Percentiles rank a stretch among this genome's conserved stretches.
Conservation (phyloP, 2,329 filamentous ascomycete species). For the Neofusicoccum laricinum region DNA sequence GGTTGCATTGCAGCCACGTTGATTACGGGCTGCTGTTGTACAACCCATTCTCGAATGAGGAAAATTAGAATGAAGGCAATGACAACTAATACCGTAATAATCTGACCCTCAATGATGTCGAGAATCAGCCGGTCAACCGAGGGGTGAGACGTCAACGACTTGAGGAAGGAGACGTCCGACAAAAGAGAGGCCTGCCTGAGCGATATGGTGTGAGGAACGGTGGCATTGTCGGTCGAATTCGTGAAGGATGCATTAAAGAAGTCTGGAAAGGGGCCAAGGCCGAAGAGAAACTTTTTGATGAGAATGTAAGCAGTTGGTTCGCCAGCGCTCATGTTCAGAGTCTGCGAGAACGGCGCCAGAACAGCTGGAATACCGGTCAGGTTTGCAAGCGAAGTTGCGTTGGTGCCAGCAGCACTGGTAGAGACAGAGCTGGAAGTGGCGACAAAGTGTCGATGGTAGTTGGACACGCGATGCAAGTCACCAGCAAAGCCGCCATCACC, state of each 20-base stretch:
- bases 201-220: conserved; percentile 18
- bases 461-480: conserved; percentile 32
- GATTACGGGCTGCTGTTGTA: conserved; percentile 92
- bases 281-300: conserved; percentile 42
- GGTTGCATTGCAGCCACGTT: conserved; percentile 60
- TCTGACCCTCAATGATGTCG: conserved; percentile 83
- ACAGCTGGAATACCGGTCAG: conserved; percentile 25
- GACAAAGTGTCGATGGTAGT: conserved; percentile 21
- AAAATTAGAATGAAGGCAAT: conserved; percentile 96
- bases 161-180: conserved; percentile 58
- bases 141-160: conserved; percentile 62
- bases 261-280: conserved; percentile 26
- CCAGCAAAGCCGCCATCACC: conserved; percentile 70
- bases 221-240: conserved; percentile 32
- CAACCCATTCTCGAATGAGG: conserved; percentile 93
- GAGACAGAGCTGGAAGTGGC: conserved; percentile 20
- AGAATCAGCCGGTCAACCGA: conserved; percentile 76
- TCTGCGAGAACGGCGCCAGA: conserved; percentile 37
- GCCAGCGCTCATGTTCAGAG: conserved; percentile 40
- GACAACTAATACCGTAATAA: conserved; percentile 89
- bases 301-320: conserved; percentile 48
- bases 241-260: conserved; percentile 26
- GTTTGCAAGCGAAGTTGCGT: conserved; percentile 22
- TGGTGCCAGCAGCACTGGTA: conserved; percentile 21
- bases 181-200: conserved; percentile 41